These are phyloP conservation scores for Kingdonia uniflora DNA, from an alignment of 164 flowering plant genomes.

Conservation along the genomic window DNA sequence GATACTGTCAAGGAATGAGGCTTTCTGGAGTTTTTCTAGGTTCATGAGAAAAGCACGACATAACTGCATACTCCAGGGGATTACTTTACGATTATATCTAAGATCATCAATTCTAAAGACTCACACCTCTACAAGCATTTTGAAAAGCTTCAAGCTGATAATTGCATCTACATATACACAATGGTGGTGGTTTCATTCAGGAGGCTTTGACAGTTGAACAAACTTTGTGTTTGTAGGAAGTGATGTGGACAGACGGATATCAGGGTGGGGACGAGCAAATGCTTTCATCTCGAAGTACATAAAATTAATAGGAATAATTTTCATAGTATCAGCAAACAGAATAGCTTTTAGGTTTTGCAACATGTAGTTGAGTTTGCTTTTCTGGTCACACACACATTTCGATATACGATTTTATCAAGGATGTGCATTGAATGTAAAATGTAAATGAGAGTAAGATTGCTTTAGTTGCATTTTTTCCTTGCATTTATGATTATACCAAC, in stretches of 20 bases:
- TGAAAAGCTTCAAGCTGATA: conserved; percentile 78
- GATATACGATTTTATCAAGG: too few species aligned
- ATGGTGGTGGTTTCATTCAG: conserved; percentile 95
- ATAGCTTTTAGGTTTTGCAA: too few species aligned
- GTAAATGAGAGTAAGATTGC: too few species aligned
- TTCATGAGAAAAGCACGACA: conserved; percentile 93
- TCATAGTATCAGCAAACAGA: too few species aligned
- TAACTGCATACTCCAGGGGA: conserved; percentile 82
- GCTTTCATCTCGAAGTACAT: too few species aligned
- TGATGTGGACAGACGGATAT: conserved; percentile 97
- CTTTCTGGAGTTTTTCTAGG: conserved; percentile 95
- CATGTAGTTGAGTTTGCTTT: too few species aligned
- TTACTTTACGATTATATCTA: conserved; percentile 76
- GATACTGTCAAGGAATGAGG: conserved; percentile 93
- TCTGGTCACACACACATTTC: too few species aligned
- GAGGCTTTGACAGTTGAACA: conserved; percentile 74
- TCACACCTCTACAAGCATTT: conserved; percentile 79
- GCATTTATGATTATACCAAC: too few species aligned
- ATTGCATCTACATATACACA: conserved; percentile 88
- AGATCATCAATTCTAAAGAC: too few species aligned
- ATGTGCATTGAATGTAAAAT: too few species aligned
- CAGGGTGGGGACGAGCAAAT: conserved; percentile 72
- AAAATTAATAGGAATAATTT: too few species aligned
- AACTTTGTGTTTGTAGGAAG: conserved; percentile 88
- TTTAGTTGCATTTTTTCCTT: too few species aligned